These are phyloP conservation scores for Zopfia rhizophila DNA, from an alignment of 2,329 filamentous ascomycete species.

Conservation along the genomic window DNA sequence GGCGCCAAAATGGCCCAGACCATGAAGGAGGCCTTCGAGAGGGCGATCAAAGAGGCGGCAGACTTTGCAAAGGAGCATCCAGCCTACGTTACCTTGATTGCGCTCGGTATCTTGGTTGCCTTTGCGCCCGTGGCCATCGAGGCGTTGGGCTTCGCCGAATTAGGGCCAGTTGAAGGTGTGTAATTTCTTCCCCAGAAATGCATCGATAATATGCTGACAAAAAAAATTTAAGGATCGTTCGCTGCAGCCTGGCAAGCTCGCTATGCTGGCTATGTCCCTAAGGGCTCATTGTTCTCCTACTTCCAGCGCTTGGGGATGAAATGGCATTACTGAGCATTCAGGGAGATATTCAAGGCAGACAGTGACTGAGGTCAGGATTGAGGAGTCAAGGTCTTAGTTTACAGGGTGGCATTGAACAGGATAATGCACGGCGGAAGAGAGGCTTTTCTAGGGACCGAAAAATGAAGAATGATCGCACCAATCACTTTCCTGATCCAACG, in stretches of 20 bases:
- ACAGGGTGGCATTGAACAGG: no score
- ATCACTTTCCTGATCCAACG: no score
- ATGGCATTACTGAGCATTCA: no score
- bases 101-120: slow-evolving; percentile 40
- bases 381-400: no score
- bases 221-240: slow-evolving; percentile 38
- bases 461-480: no score
- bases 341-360: no score
- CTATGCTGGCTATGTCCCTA: slow-evolving; percentile 54
- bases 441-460: no score
- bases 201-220: not conserved
- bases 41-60: slow-evolving; percentile 32
- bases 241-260: slow-evolving; percentile 53
- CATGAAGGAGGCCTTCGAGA: slow-evolving; percentile 36
- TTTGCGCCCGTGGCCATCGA: slow-evolving; percentile 42
- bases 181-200: slow-evolving; percentile 7
- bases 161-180: slow-evolving; percentile 43
- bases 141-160: slow-evolving; percentile 44
- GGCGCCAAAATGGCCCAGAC: slow-evolving; percentile 34
- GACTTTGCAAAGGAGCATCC: slow-evolving; percentile 44
- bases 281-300: slow-evolving; percentile 54
- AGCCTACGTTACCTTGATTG: slow-evolving; percentile 39
- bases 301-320: slow-evolving; percentile 57
- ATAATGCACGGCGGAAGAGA: no score
- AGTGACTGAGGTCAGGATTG: no score